phyloP scores from a whole-genome alignment of 176 grass and related monocot genomes.

The Thalia dealbata region DNA sequence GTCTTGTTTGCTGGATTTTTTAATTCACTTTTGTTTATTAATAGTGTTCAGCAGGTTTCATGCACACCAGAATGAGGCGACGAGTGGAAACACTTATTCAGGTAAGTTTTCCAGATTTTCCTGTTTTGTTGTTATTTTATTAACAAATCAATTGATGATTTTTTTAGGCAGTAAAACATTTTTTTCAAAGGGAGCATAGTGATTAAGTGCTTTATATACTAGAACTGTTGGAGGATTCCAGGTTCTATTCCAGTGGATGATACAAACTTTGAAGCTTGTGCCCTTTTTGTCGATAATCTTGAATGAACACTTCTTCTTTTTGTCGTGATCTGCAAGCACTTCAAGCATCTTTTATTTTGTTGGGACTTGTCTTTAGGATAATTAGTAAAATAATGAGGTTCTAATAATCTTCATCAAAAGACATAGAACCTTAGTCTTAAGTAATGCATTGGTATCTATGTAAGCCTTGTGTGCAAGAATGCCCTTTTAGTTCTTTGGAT shows the following conservation, averaged over 20 bases:
- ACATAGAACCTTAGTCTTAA: too few relatives aligned
- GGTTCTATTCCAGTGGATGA: neutral
- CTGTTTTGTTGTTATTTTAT: neutral
- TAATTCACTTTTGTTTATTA: constrained; percentile 18
- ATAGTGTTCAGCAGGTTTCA: constrained; percentile 98
- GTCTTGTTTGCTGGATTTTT: neutral
- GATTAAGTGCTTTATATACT: neutral
- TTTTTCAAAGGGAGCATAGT: neutral
- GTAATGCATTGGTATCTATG: too few relatives aligned
- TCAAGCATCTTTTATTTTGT: neutral
- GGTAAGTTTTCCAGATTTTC: constrained; percentile 29
- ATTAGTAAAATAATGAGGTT: neutral
- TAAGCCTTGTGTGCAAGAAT: too few relatives aligned
- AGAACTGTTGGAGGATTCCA: neutral
- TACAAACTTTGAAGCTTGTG: neutral
- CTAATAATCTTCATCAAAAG: neutral
- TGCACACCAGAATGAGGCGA: constrained; percentile 99
- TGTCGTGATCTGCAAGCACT: neutral
- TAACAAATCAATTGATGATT: neutral
- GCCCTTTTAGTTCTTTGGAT: neutral
- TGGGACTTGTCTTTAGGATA: neutral
- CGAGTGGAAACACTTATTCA: constrained; percentile 90
- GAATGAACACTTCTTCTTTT: neutral
- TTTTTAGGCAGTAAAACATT: neutral
- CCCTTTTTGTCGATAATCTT: too few relatives aligned